These are phyloP conservation scores for Aspergillus spinulosporus DNA, from an alignment of 2,329 filamentous ascomycete genomes.

Conservation along the genomic window DNA sequence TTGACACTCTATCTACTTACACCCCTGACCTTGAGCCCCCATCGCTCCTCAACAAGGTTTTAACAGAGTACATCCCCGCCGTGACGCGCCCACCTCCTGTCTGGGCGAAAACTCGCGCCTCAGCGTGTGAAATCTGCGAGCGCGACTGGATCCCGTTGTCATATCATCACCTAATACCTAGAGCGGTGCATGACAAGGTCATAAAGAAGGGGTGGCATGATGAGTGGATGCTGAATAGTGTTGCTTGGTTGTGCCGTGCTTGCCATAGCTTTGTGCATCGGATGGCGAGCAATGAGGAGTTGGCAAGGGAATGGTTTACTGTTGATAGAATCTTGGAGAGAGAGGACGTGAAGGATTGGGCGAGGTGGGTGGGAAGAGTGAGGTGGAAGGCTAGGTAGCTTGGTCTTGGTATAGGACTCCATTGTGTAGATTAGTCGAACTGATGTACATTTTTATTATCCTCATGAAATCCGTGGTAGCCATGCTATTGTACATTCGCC, in stretches of 20 bases:
- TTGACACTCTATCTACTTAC: slow-evolving; percentile 67
- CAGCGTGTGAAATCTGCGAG: slow-evolving; percentile 73
- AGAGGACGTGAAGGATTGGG: slow-evolving; percentile 71
- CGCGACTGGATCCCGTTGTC: slow-evolving; percentile 73
- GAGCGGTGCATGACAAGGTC: slow-evolving; percentile 71
- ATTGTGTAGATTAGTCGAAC: not conserved
- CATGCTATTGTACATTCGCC: slow-evolving; percentile 1
- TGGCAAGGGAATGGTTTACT: slow-evolving; percentile 71
- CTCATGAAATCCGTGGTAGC: slow-evolving; percentile 6
- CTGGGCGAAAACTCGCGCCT: slow-evolving; percentile 58
- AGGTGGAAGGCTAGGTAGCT: slow-evolving; percentile 66
- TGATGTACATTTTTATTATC: slow-evolving; percentile 1
- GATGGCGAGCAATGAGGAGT: slow-evolving; percentile 72
- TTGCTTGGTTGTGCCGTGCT: slow-evolving; percentile 82
- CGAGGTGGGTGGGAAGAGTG: slow-evolving; percentile 69
- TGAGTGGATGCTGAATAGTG: slow-evolving; percentile 71
- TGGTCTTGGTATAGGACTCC: not conserved
- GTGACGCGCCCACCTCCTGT: slow-evolving; percentile 64
- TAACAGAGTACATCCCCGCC: slow-evolving; percentile 62
- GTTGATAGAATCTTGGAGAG: slow-evolving; percentile 69
- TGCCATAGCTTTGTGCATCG: slow-evolving; percentile 82
- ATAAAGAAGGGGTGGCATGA: slow-evolving; percentile 77
- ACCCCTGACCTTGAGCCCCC: slow-evolving; percentile 50
- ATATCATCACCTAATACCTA: slow-evolving; percentile 86
- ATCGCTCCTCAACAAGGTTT: slow-evolving; percentile 61